These are phyloP conservation scores for Kluyveromyces sp. DNA, from an alignment of 1,139 yeast species.

Conservation along the genomic window DNA sequence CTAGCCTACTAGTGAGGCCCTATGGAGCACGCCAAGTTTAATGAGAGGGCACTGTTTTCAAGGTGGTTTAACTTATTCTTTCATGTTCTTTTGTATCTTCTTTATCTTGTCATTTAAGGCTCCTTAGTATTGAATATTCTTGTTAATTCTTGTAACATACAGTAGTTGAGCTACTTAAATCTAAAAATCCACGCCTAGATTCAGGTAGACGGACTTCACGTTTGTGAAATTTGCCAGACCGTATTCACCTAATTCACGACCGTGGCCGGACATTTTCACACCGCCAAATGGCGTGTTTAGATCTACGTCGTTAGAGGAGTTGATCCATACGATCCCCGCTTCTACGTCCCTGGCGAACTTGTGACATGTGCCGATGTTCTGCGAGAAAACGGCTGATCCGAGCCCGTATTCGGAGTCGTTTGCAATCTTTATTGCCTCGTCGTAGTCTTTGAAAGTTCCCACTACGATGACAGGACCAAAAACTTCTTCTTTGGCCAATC, in stretches of 20 bases:
- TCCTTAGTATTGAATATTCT: too few species aligned
- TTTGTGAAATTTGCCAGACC: constrained; percentile 71
- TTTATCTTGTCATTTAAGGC: too few species aligned
- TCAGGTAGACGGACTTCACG: constrained; percentile 70
- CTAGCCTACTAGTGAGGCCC: too few species aligned
- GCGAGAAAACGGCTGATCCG: constrained; percentile 72
- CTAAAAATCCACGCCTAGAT: constrained; percentile 26
- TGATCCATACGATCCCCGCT: constrained; percentile 80
- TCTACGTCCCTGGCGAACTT: constrained; percentile 55
- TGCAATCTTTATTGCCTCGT: constrained; percentile 62
- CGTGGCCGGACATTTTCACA: constrained; percentile 70
- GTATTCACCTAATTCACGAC: constrained; percentile 78
- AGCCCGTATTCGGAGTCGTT: constrained; percentile 68
- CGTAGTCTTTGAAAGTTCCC: constrained; percentile 58
- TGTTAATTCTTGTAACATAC: too few species aligned
- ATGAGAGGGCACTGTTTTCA: too few species aligned
- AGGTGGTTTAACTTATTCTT: too few species aligned
- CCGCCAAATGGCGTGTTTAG: constrained; percentile 74
- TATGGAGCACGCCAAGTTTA: too few species aligned
- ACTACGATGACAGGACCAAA: constrained; percentile 82
- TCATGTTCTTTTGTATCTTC: too few species aligned
- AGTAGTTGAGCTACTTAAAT: too few species aligned
- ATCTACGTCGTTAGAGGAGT: constrained; percentile 71
- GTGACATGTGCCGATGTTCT: constrained; percentile 50
- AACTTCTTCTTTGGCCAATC: constrained; percentile 62